phyloP scores from a whole-genome alignment of 345 rosid species.

The Citrus reticulata region DNA sequence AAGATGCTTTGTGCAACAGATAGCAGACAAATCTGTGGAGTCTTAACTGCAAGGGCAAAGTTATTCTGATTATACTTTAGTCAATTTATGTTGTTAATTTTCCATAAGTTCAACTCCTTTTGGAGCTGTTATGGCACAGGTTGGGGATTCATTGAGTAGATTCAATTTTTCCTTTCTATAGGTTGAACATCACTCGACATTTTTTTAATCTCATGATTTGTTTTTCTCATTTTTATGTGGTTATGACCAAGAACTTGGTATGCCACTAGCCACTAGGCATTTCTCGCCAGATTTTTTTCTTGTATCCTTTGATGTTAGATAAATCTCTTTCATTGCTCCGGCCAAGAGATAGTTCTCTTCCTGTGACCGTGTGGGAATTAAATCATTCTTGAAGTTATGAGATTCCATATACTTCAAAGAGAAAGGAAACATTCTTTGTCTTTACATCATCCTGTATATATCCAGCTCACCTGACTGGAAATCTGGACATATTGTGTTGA shows the following conservation, averaged over 20 bases:
- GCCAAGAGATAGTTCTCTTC: background rate
- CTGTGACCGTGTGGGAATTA: conserved; percentile 10
- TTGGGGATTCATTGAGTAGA: background rate
- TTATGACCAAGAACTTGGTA: background rate
- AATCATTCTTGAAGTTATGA: too few species aligned
- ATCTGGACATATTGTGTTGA: too few species aligned
- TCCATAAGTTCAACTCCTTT: conserved; percentile 38
- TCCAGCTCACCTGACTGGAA: too few species aligned
- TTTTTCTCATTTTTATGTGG: background rate
- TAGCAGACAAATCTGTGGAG: too few species aligned
- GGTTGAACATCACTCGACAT: background rate
- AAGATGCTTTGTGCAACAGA: too few species aligned
- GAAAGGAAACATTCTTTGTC: too few species aligned
- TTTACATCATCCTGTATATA: too few species aligned
- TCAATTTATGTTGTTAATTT: too few species aligned
- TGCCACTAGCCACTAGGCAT: background rate
- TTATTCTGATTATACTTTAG: too few species aligned
- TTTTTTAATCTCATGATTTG: background rate
- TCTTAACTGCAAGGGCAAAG: too few species aligned
- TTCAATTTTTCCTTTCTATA: background rate
- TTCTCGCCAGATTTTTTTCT: background rate
- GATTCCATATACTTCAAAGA: conserved; percentile 2
- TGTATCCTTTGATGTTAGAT: background rate
- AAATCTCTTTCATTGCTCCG: background rate
- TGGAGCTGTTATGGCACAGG: conserved; percentile 99